phyloP scores from a whole-genome alignment of 352 stramenopile species.

The Pythium scleroteichum region DNA sequence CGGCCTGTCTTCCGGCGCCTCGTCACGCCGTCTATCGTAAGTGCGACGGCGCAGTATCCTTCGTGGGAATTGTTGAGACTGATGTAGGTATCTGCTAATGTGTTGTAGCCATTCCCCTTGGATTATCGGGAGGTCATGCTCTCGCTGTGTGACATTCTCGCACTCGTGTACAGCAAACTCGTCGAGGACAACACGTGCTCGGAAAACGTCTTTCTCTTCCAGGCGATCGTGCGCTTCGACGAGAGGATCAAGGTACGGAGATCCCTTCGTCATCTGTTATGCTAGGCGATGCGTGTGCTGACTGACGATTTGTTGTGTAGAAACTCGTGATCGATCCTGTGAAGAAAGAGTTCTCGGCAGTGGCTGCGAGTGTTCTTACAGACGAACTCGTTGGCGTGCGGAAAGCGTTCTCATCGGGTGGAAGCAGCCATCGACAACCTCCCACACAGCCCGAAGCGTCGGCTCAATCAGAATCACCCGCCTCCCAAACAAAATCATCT shows the following conservation, averaged over 20 bases:
- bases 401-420: conserved; percentile 44
- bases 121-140: conserved; percentile 83
- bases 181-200: conserved; percentile 74
- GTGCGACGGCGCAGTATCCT: conserved; percentile 1
- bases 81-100: neutral
- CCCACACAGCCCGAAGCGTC: neutral
- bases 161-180: conserved; percentile 83
- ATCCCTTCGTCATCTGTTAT: too few relatives aligned
- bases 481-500: too few relatives aligned
- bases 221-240: conserved; percentile 77
- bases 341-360: conserved; percentile 76
- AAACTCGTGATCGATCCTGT: conserved; percentile 85
- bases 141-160: conserved; percentile 79
- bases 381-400: conserved; percentile 64
- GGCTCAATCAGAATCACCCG: too few relatives aligned
- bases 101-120: conserved; percentile 65
- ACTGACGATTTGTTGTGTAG: conserved; percentile 26
- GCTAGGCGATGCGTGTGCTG: too few relatives aligned
- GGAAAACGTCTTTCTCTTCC: conserved; percentile 75
- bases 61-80: neutral
- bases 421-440: neutral
- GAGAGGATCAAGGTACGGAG: conserved; percentile 72
- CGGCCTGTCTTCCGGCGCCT: conserved; percentile 73
- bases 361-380: conserved; percentile 54
- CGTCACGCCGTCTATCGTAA: conserved; percentile 71